phyloP scores from a whole-genome alignment of 2,329 filamentous ascomycete species.

The Polychaeton citri region DNA sequence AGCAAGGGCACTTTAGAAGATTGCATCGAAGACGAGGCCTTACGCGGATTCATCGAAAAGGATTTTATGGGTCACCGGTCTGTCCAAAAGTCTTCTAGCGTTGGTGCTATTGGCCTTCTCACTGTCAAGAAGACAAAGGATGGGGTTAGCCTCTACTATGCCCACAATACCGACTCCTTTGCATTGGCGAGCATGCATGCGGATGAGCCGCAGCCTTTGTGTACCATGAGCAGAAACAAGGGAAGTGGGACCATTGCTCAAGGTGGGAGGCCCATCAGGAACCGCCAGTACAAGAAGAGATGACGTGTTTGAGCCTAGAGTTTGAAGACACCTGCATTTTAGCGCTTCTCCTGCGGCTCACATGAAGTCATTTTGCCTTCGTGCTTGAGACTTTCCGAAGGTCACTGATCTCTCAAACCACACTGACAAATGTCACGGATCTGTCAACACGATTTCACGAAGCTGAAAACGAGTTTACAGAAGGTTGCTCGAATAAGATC shows the following conservation, averaged over 20 bases:
- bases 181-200: slow-evolving; percentile 79
- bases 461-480: too few relatives aligned
- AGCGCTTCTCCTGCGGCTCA: too few relatives aligned
- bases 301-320: too few relatives aligned
- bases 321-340: too few relatives aligned
- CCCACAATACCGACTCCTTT: slow-evolving; percentile 85
- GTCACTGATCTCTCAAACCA: too few relatives aligned
- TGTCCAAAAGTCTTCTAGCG: slow-evolving; percentile 63
- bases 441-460: too few relatives aligned
- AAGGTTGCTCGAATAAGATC: too few relatives aligned
- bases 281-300: not conserved
- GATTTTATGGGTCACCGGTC: slow-evolving; percentile 92
- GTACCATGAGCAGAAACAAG: slow-evolving; percentile 72
- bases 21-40: slow-evolving; percentile 56
- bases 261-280: slow-evolving; percentile 26
- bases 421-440: too few relatives aligned
- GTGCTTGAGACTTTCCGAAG: too few relatives aligned
- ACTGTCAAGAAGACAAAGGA: slow-evolving; percentile 69
- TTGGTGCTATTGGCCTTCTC: slow-evolving; percentile 83
- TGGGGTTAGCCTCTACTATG: slow-evolving; percentile 79
- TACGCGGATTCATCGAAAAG: slow-evolving; percentile 65
- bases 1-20: slow-evolving; percentile 43
- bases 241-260: slow-evolving; percentile 40
- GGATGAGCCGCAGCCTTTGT: slow-evolving; percentile 58
- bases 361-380: too few relatives aligned